Percentiles rank a stretch among this genome's conserved stretches.
Conservation (phyloP, 495 filamentous ascomycete species). For the Aspergillus sparsus region DNA sequence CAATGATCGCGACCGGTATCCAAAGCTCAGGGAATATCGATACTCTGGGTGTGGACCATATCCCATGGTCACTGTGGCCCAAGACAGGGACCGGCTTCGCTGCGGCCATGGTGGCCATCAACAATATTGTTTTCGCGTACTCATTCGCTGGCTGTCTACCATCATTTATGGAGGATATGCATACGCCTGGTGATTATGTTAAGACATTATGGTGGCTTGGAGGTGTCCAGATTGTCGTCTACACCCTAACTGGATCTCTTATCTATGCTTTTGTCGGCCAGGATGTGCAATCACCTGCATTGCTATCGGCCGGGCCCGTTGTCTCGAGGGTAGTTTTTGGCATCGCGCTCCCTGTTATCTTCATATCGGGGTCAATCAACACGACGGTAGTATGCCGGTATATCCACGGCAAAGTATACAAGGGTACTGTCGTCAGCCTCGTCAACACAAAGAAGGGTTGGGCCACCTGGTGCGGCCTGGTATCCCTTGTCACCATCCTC, state of each 20-base stretch:
- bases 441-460: constrained; percentile 59
- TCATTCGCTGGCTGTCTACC: constrained; percentile 66
- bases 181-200: constrained; percentile 60
- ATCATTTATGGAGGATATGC: constrained; percentile 73
- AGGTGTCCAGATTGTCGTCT: constrained; percentile 61
- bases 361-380: constrained; percentile 65
- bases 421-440: constrained; percentile 52
- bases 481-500: constrained; percentile 55
- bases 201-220: constrained; percentile 63
- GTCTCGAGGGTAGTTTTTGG: constrained; percentile 71
- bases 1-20: constrained; percentile 63
- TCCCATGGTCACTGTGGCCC: constrained; percentile 42
- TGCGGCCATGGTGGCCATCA: constrained; percentile 56
- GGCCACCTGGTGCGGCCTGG: constrained; percentile 57
- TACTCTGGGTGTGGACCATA: constrained; percentile 25
- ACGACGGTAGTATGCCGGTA: constrained; percentile 58
- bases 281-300: constrained; percentile 65
- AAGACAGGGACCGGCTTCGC: constrained; percentile 34
- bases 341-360: constrained; percentile 72
- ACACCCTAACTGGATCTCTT: constrained; percentile 63
- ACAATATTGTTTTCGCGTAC: constrained; percentile 70
- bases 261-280: constrained; percentile 68
- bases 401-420: constrained; percentile 59
- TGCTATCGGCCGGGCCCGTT: constrained; percentile 57
- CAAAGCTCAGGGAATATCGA: constrained; percentile 35